Percentiles rank a stretch among this genome's conserved stretches.
phyloP scores from a whole-genome alignment of 2,329 filamentous ascomycete genomes.

The Trichoderma semiorbis region DNA sequence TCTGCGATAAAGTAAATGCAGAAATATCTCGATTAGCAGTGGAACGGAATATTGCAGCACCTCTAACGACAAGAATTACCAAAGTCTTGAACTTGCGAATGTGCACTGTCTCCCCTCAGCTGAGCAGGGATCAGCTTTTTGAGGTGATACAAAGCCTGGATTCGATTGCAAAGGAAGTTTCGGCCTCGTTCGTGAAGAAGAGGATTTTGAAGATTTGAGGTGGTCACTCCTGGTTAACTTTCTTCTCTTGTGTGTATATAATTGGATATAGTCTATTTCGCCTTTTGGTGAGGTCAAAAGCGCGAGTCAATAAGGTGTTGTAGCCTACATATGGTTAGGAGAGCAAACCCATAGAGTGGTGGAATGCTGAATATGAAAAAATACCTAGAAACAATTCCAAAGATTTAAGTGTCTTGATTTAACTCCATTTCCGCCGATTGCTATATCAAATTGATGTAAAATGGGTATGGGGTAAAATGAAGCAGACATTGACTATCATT shows the following conservation, averaged over 20 bases:
- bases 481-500: too few relatives aligned
- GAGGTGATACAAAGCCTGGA: background rate
- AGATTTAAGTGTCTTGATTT: too few relatives aligned
- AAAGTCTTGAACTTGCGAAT: constrained; percentile 20
- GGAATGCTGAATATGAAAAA: background rate
- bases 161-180: background rate
- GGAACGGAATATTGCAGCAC: constrained; percentile 17
- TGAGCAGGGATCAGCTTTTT: constrained; percentile 28
- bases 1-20: constrained; percentile 13
- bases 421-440: too few relatives aligned
- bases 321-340: background rate
- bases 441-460: too few relatives aligned
- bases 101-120: constrained; percentile 17
- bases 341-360: background rate
- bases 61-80: constrained; percentile 18
- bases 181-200: background rate
- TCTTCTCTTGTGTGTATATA: background rate
- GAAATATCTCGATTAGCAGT: constrained; percentile 14
- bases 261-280: background rate
- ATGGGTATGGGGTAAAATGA: too few relatives aligned
- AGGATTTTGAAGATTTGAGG: background rate
- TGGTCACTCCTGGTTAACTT: rapidly evolving
- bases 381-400: too few relatives aligned
- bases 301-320: background rate
- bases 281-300: background rate